Evolutionary conservation across 768 basidiomycete species (phyloP), one percentile per base, ranked within the genome.

Genomic region (Mycena amicta): DNA sequence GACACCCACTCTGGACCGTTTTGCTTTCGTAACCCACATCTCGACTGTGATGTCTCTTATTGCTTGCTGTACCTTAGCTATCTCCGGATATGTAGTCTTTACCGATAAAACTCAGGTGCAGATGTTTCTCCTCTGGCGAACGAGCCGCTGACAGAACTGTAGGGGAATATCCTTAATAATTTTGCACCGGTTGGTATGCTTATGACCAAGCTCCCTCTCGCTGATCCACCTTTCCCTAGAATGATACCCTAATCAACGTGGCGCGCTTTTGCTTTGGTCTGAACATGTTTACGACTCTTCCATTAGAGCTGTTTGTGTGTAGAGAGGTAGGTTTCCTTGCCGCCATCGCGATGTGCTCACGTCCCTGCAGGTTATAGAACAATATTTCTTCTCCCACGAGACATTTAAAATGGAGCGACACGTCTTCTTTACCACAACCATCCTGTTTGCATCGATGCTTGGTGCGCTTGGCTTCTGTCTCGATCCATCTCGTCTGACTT

Each of bases 201-300:
- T 47, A 29, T 53, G 41, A 39, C 27, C 30, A 16, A 20, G 56
- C 20, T 39, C 13, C 25, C 22, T 13, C 6, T 41, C 43, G 45
- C 5, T 29, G 27, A 18, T 54, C 55, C 26, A 55, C 59, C 20
- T 8, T 29, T 47, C 52, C 55, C 8, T 67, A 91, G 86, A 80
- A 82, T 62, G 92, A 96, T 67, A 84, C 87, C n/a, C 66, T 98
- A 56, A 97, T 98, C 75, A 98, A 98, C 68, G 79, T 98, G 52
- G 97, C 97, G 2, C 83, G 97, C 16, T 92, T 97, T 65, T 94
- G 91, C 68, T 94, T 95, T 68, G 95, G 94, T 12, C 71, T 95
- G 62, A 97, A 96, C 73, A 99, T 98, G 97, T 97, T 98, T 67
- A 95, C 95, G 1, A 99, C 97, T 0, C 84, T 98, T 22, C 97